phyloP scores from a whole-genome alignment of 2,329 filamentous ascomycete species.

The Gaeumannomyces sp. region DNA sequence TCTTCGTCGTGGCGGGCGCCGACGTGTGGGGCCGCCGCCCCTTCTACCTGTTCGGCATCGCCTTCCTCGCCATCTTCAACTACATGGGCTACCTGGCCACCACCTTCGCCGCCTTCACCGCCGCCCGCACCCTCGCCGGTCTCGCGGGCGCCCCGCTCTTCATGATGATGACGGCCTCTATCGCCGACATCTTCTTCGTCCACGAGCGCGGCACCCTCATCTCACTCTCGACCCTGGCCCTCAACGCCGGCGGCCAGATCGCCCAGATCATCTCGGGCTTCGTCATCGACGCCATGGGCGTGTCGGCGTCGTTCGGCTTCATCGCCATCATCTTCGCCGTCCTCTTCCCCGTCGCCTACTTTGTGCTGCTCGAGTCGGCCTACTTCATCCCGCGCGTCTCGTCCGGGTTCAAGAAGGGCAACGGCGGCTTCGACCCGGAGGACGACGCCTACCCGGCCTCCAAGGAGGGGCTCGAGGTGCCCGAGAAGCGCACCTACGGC shows the following conservation, averaged over 20 bases:
- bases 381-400: constrained; percentile 8
- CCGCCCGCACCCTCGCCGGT: constrained; percentile 8
- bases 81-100: constrained; percentile 7
- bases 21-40: constrained; percentile 9
- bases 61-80: constrained; percentile 5
- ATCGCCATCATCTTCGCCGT: constrained; percentile 9
- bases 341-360: constrained; percentile 8
- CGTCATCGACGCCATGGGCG: constrained; percentile 10
- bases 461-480: constrained; percentile 3
- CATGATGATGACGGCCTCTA: constrained; percentile 4
- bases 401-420: neutral
- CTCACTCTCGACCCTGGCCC: constrained; percentile 4
- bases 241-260: constrained; percentile 5
- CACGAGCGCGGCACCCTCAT: constrained; percentile 10
- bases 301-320: constrained; percentile 7
- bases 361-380: constrained; percentile 10
- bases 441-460: constrained; percentile 1
- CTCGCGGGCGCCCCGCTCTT: constrained; percentile 9
- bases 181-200: constrained; percentile 11
- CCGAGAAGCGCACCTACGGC: constrained; percentile 5
- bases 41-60: constrained; percentile 7
- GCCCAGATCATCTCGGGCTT: constrained; percentile 9
- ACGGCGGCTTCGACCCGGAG: neutral
- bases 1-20: constrained; percentile 9
- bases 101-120: neutral